These are phyloP conservation scores for Casuarina glauca DNA, from an alignment of 306 rosid genomes.

Conservation along the genomic window DNA sequence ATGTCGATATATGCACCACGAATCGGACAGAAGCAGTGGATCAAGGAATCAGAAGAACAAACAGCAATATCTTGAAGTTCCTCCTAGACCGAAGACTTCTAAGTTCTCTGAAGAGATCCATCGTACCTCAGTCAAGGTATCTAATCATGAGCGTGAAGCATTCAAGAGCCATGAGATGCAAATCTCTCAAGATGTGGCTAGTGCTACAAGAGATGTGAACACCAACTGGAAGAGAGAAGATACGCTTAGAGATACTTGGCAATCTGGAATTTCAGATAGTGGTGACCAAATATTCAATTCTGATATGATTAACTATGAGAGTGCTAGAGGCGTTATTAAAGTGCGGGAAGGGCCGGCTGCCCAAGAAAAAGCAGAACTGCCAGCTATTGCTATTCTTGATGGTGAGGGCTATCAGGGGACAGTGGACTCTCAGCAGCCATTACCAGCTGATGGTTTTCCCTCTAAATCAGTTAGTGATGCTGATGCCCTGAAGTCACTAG, in stretches of 20 bases:
- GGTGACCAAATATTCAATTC: constrained; percentile 30
- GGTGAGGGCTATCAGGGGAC: constrained; percentile 31
- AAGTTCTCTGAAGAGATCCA: constrained; percentile 38
- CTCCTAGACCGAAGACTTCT: constrained; percentile 36
- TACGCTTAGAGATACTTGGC: constrained; percentile 24
- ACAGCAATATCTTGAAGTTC: constrained; percentile 44
- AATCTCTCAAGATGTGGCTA: constrained; percentile 30
- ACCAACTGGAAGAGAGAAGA: constrained; percentile 43
- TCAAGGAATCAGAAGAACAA: constrained; percentile 59
- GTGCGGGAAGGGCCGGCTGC: constrained; percentile 32
- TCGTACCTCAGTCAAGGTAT: constrained; percentile 32
- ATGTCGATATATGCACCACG: constrained; percentile 76
- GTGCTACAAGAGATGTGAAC: constrained; percentile 30
- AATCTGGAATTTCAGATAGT: constrained; percentile 28
- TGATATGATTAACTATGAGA: constrained; percentile 32
- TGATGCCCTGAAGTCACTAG: constrained; percentile 35
- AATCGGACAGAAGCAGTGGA: constrained; percentile 56
- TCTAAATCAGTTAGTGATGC: constrained; percentile 34
- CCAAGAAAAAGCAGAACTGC: constrained; percentile 29
- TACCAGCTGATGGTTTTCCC: constrained; percentile 36
- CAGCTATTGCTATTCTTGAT: constrained; percentile 27
- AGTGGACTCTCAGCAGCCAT: constrained; percentile 36
- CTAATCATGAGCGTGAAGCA: constrained; percentile 42
- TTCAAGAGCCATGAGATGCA: constrained; percentile 41
- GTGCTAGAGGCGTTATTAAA: constrained; percentile 39